Evolutionary conservation across 345 rosid species (phyloP).

Genomic region (Passiflora organensis): DNA sequence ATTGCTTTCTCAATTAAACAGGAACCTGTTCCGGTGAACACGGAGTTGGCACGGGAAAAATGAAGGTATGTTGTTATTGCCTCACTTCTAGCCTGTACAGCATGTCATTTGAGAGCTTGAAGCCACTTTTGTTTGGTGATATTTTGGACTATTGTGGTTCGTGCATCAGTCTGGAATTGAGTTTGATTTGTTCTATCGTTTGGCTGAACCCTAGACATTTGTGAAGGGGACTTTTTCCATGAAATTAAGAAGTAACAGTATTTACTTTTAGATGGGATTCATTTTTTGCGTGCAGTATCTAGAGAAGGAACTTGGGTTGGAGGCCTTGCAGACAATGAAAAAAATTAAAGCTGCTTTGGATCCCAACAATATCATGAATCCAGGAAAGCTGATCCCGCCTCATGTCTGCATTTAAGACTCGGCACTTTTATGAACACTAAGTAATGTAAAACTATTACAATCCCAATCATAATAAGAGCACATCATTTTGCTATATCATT

Average conservation of each 20-base stretch:
- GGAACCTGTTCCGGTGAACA: slow-evolving; percentile 98
- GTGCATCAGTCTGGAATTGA: too few relatives aligned
- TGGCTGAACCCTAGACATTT: too few relatives aligned
- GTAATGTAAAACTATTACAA: too few relatives aligned
- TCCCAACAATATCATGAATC: slow-evolving; percentile 90
- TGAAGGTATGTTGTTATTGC: slow-evolving; percentile 53
- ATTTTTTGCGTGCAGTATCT: slow-evolving; percentile 49
- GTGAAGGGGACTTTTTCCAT: too few relatives aligned
- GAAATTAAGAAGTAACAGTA: too few relatives aligned
- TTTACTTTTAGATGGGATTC: neutral
- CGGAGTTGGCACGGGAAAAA: slow-evolving; percentile 90
- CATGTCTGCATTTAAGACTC: slow-evolving; percentile 59
- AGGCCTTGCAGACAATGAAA: slow-evolving; percentile 78
- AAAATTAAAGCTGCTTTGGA: slow-evolving; percentile 69
- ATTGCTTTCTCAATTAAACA: slow-evolving; percentile 26
- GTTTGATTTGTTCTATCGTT: too few relatives aligned
- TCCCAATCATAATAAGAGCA: too few relatives aligned
- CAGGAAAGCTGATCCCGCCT: slow-evolving; percentile 92
- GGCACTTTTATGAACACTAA: neutral
- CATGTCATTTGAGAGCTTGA: neutral
- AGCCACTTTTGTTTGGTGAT: neutral
- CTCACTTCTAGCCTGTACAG: neutral
- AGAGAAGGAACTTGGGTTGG: slow-evolving; percentile 80
- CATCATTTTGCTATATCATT: too few relatives aligned
- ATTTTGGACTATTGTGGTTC: too few relatives aligned